A percentile compares a stretch with the other conserved stretches of the same genome.
phyloP scores from a whole-genome alignment of 78 protist genomes.

The Dictyostelium firmibasis region DNA sequence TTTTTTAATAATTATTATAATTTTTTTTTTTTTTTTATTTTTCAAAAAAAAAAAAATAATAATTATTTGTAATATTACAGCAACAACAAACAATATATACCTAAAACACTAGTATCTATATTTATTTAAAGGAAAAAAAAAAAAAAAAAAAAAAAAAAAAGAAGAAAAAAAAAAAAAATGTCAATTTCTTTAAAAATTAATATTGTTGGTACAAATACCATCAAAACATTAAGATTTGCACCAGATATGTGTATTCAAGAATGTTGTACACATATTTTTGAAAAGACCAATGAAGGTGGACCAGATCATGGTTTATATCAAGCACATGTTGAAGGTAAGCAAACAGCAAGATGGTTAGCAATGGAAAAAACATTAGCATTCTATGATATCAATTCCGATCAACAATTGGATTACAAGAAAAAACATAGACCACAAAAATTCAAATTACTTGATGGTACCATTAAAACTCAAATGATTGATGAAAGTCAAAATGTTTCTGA shows the following conservation, averaged over 20 bases:
- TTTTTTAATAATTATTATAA: too few species aligned
- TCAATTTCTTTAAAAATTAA: constrained; percentile 53
- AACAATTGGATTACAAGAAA: constrained; percentile 73
- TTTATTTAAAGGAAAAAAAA: too few species aligned
- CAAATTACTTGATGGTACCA: constrained; percentile 71
- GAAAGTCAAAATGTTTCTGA: constrained; percentile 57
- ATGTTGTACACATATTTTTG: constrained; percentile 42
- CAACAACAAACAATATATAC: background rate
- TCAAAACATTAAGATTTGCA: constrained; percentile 76
- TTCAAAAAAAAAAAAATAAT: background rate
- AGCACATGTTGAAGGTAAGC: constrained; percentile 33
- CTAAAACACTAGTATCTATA: background rate
- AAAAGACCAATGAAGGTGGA: constrained; percentile 77
- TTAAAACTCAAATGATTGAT: constrained; percentile 78
- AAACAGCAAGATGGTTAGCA: constrained; percentile 63
- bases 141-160: background rate
- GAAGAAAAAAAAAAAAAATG: constrained; percentile 11
- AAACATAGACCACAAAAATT: constrained; percentile 72
- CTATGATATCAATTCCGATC: constrained; percentile 55
- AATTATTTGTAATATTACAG: background rate
- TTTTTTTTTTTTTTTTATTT: too few species aligned
- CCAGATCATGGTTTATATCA: constrained; percentile 84
- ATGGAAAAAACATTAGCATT: constrained; percentile 39
- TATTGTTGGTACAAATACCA: constrained; percentile 5
- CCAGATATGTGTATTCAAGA: constrained; percentile 78